Percentiles rank a stretch among this genome's conserved stretches.
Evolutionary conservation across 1,284 basidiomycete genomes (phyloP).

Genomic region (Irpex rosettiformis): DNA sequence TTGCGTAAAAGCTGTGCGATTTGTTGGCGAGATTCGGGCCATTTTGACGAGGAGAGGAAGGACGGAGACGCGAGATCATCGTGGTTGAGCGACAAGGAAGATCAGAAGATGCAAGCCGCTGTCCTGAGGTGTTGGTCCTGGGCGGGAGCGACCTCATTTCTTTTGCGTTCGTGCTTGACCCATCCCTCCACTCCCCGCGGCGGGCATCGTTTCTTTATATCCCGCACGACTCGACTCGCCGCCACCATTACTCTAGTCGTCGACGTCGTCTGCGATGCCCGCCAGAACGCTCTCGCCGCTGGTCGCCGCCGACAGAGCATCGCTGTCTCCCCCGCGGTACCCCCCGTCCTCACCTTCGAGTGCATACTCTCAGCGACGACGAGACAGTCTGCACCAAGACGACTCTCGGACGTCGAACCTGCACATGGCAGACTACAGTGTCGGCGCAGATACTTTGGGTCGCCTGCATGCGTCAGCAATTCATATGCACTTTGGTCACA

Average conservation of each 20-base stretch:
- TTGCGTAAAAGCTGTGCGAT: neutral
- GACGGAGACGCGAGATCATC: neutral
- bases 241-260: constrained; percentile 1
- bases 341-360: neutral
- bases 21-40: constrained; percentile 2
- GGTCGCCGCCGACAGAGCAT: constrained; percentile 8
- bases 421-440: neutral
- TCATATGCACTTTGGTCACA: constrained; percentile 3
- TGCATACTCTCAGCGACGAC: neutral
- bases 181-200: constrained; percentile 5
- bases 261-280: constrained; percentile 12
- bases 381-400: neutral
- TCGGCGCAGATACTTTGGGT: constrained; percentile 3
- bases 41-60: neutral
- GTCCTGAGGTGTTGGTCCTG: neutral
- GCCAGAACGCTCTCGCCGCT: constrained; percentile 12
- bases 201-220: constrained; percentile 9
- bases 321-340: constrained; percentile 9
- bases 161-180: too few species aligned
- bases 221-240: constrained; percentile 7
- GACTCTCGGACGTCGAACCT: neutral
- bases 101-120: constrained; percentile 14
- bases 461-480: neutral
- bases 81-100: constrained; percentile 8
- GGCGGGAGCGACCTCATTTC: too few species aligned